Percentiles rank a stretch among this genome's conserved stretches.
phyloP scores from a whole-genome alignment of 345 rosid species.

The Jatropha curcas region DNA sequence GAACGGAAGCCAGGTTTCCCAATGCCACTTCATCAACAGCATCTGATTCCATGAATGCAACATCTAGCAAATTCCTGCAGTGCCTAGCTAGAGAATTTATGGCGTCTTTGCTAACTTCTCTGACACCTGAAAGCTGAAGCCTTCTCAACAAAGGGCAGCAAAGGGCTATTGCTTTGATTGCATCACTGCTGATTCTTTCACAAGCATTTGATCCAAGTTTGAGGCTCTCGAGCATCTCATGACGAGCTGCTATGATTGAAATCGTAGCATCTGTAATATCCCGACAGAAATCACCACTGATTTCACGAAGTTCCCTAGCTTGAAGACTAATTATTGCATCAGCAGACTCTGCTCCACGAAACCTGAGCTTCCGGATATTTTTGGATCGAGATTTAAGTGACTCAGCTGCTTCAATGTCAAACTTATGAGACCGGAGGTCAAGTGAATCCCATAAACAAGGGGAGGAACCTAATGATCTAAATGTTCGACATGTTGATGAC shows the following conservation, averaged over 20 bases:
- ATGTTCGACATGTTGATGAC: conserved; percentile 38
- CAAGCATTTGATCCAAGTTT: conserved; percentile 35
- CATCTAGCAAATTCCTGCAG: conserved; percentile 28
- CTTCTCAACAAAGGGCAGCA: conserved; percentile 38
- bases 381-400: conserved; percentile 28
- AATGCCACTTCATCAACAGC: conserved; percentile 34
- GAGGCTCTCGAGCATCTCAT: conserved; percentile 39
- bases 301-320: conserved; percentile 34
- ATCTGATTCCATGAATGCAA: conserved; percentile 34
- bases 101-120: conserved; percentile 34
- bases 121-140: conserved; percentile 38
- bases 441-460: conserved; percentile 38
- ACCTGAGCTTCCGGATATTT: conserved; percentile 28
- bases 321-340: conserved; percentile 36
- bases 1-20: conserved; percentile 33
- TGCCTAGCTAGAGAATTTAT: conserved; percentile 38
- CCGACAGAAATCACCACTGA: conserved; percentile 35
- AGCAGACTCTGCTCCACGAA: conserved; percentile 43
- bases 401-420: conserved; percentile 17
- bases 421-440: conserved; percentile 34
- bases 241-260: conserved; percentile 35
- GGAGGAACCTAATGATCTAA: conserved; percentile 35
- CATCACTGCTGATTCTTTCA: conserved; percentile 42
- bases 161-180: conserved; percentile 36
- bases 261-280: conserved; percentile 38